phyloP scores from a whole-genome alignment of 2,329 filamentous ascomycete genomes.

The Ophiocordyceps sinensis region DNA sequence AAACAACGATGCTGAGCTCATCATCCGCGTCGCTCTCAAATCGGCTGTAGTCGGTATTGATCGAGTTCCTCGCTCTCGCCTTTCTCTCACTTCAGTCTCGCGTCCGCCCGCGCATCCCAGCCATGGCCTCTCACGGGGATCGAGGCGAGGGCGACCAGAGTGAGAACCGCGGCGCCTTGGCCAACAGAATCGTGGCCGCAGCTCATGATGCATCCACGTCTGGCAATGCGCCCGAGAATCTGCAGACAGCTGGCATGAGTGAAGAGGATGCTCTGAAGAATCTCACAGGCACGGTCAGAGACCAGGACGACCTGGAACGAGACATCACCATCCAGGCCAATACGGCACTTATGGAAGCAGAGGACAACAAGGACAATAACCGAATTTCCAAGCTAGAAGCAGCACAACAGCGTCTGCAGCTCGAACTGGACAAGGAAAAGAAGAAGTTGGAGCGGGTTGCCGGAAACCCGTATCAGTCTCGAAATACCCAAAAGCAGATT shows the following conservation, averaged over 20 bases:
- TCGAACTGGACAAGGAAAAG: slow-evolving; percentile 44
- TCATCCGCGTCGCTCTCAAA: too few relatives aligned
- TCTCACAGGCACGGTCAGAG: slow-evolving; percentile 55
- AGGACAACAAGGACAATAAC: slow-evolving; percentile 48
- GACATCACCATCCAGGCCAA: slow-evolving; percentile 59
- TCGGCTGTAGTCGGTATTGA: too few relatives aligned
- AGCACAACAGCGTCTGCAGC: slow-evolving; percentile 44
- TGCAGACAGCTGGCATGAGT: slow-evolving; percentile 23
- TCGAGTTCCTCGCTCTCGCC: too few relatives aligned
- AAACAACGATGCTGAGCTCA: too few relatives aligned
- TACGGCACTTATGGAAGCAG: slow-evolving; percentile 42
- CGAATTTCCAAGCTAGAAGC: slow-evolving; percentile 44
- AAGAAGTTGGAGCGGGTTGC: slow-evolving; percentile 29
- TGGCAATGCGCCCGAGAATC: slow-evolving; percentile 2
- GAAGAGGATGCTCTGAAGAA: slow-evolving; percentile 47
- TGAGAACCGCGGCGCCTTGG: slow-evolving; percentile 11
- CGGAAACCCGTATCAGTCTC: slow-evolving; percentile 33
- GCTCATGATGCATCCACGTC: slow-evolving; percentile 10
- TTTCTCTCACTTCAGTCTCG: too few relatives aligned
- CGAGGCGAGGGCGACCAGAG: slow-evolving; percentile 6
- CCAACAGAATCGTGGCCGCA: slow-evolving; percentile 15
- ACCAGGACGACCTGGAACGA: slow-evolving; percentile 82
- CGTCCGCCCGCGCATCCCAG: not conserved
- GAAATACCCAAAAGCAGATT: slow-evolving; percentile 51
- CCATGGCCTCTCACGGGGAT: slow-evolving; percentile 14